Conservation (phyloP, 371 early-diverging fungal species). For the Mucor irregularis region DNA sequence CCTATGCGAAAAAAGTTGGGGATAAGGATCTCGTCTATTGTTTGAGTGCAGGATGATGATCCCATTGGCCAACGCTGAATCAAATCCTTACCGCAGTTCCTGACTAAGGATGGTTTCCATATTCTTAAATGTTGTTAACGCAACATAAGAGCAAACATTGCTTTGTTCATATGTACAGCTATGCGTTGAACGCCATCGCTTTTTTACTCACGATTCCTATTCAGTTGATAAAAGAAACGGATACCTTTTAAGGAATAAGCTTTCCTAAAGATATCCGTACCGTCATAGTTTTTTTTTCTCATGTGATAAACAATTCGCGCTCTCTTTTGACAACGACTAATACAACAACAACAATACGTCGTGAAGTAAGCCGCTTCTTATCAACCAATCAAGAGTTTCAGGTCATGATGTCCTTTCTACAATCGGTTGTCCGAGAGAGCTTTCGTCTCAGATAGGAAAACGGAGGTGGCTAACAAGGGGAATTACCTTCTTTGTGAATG, state of each 20-base stretch:
- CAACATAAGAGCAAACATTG: too few relatives aligned
- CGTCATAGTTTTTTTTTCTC: background rate
- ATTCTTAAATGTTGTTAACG: too few relatives aligned
- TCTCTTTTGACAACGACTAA: background rate
- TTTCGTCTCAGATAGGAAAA: slow-evolving; percentile 4
- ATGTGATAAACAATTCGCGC: too few relatives aligned
- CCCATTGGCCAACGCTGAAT: too few relatives aligned
- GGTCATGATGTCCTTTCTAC: slow-evolving; percentile 12
- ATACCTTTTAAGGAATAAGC: too few relatives aligned
- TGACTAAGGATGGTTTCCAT: too few relatives aligned
- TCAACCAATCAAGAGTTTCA: background rate
- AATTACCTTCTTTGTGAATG: background rate
- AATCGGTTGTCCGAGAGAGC: background rate
- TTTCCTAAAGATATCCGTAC: too few relatives aligned
- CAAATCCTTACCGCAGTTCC: too few relatives aligned
- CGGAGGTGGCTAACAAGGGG: slow-evolving; percentile 15
- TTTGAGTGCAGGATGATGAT: too few relatives aligned
- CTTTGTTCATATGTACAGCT: background rate
- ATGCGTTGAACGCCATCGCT: background rate
- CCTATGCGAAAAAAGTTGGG: too few relatives aligned
- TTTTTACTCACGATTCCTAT: background rate
- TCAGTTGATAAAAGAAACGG: background rate
- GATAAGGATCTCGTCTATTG: too few relatives aligned
- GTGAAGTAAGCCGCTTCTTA: background rate
- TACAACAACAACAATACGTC: background rate